Conservation (phyloP, 176 grass and related monocot genomes). For the Ensete ventricosum region DNA sequence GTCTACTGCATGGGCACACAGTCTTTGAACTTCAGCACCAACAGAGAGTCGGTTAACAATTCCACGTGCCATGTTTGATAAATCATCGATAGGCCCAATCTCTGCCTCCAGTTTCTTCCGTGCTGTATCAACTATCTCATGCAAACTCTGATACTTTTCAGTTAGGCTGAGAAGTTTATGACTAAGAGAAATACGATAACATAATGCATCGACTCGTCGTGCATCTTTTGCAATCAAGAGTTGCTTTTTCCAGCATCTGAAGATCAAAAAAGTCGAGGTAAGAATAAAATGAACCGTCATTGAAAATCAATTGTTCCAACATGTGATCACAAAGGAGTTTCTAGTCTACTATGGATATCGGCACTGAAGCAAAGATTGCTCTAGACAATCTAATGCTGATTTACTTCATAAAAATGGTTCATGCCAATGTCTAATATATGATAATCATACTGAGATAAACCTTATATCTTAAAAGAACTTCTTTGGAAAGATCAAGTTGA, state of each 20-base stretch:
- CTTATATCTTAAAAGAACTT: too few relatives aligned
- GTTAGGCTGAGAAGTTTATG: conserved; percentile 60
- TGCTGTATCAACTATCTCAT: conserved; percentile 65
- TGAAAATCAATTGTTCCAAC: background rate
- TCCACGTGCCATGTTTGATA: conserved; percentile 68
- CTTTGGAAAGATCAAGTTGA: too few relatives aligned
- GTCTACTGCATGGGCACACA: conserved; percentile 69
- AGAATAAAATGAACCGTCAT: conserved; percentile 1
- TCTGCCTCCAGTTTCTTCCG: conserved; percentile 77
- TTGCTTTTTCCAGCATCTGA: conserved; percentile 95
- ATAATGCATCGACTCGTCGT: conserved; percentile 77
- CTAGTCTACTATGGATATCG: background rate
- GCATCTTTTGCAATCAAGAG: conserved; percentile 76
- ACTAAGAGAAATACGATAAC: conserved; percentile 72
- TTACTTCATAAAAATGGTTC: background rate
- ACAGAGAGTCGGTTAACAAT: conserved; percentile 86
- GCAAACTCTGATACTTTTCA: conserved; percentile 61
- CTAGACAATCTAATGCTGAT: background rate
- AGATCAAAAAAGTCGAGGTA: conserved; percentile 13
- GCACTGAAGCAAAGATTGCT: background rate
- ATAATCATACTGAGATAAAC: too few relatives aligned
- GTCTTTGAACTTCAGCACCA: conserved; percentile 77
- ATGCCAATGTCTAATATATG: background rate
- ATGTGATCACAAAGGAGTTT: too few relatives aligned
- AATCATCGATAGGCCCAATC: conserved; percentile 53